Base-by-base conservation (phyloP, 768 basidiomycete species). In the Leccinum truebloodii region DNA sequence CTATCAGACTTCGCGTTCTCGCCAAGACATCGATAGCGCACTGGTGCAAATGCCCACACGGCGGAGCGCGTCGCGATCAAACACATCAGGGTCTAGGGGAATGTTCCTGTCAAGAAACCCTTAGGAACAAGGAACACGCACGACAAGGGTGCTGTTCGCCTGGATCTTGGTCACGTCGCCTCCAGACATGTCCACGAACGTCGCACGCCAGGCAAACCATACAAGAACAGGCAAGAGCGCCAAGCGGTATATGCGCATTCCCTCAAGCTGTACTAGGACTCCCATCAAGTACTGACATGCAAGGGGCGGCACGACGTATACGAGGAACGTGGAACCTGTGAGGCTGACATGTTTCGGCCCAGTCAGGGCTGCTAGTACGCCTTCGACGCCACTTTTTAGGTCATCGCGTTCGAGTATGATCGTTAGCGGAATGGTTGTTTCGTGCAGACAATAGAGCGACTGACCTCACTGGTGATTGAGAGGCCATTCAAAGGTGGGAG, bases 241-340 rank as follows among this genome's bases (percentile, higher is more conserved):
- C 55, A 84, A 59, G 20, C 86, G 82, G 58, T 81, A 69, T 3
- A 69, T 60, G 3, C 55, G 58, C n/a, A 59, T 79, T 69, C 14
- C 83, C 80, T 56, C 75, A 67, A 80, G 70, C 34, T 83, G 74
- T 20, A 86, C 83, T 35, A 87, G 77, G n/a, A 84, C 71, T 8
- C 83, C 85, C 52, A 82, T 80, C 39, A 70, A 65, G 72, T 82
- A 84, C 66, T 85, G 85, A 59, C 73, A 73, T 18, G 79, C 59
- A 0, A 85, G 48, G 8, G 80, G 74, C 6, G 81, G 83, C 8
- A 81, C 59, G 48, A 85, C 59, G 58, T 78, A 73, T 14, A 70
- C 70, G 3, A 65, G 35, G 72, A 64, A 66, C 76, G 77, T 16
- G 67, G 58, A 6, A 6, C n/a, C 53, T 6, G 65, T 64, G 32